Conservation (phyloP, 257 asterid genomes). For the Phtheirospermum japonicum region DNA sequence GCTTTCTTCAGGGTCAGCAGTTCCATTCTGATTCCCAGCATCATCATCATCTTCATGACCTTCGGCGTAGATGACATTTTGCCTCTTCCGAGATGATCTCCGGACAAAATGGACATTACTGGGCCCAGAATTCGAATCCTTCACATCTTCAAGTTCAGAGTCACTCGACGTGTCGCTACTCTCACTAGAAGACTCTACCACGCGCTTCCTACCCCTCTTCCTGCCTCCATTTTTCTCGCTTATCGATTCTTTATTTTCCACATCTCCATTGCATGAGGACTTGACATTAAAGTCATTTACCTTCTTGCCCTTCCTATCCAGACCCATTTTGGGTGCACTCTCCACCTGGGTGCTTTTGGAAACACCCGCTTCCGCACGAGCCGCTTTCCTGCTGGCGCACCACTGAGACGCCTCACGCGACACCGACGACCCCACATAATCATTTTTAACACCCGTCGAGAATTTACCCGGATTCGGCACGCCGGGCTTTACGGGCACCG, state of each 20-base stretch:
- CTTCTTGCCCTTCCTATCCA: constrained; percentile 29
- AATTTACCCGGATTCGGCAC: constrained; percentile 30
- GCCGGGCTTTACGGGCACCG: constrained; percentile 30
- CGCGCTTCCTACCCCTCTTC: constrained; percentile 48
- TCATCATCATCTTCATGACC: constrained; percentile 47
- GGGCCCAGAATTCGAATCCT: constrained; percentile 35
- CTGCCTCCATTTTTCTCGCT: constrained; percentile 32
- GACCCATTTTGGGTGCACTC: constrained; percentile 31
- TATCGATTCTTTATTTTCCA: constrained; percentile 23
- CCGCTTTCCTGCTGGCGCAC: constrained; percentile 31
- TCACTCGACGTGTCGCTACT: constrained; percentile 50
- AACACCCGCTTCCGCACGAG: constrained; percentile 33
- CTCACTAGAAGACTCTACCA: constrained; percentile 51
- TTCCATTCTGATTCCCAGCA: constrained; percentile 28
- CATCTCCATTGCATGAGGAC: constrained; percentile 30
- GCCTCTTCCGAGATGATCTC: constrained; percentile 65
- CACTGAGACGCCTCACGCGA: constrained; percentile 31
- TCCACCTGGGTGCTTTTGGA: constrained; percentile 27
- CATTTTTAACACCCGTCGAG: constrained; percentile 26
- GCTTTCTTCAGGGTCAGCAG: constrained; percentile 29
- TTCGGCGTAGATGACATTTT: constrained; percentile 53
- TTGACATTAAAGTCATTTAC: constrained; percentile 17
- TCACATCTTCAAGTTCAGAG: constrained; percentile 40
- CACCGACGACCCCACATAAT: constrained; percentile 32
- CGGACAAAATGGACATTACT: constrained; percentile 32